Evolutionary conservation across 2,329 filamentous ascomycete genomes (phyloP), one percentile per base, ranked within the genome.

Genomic region (Talaromyces sp.): DNA sequence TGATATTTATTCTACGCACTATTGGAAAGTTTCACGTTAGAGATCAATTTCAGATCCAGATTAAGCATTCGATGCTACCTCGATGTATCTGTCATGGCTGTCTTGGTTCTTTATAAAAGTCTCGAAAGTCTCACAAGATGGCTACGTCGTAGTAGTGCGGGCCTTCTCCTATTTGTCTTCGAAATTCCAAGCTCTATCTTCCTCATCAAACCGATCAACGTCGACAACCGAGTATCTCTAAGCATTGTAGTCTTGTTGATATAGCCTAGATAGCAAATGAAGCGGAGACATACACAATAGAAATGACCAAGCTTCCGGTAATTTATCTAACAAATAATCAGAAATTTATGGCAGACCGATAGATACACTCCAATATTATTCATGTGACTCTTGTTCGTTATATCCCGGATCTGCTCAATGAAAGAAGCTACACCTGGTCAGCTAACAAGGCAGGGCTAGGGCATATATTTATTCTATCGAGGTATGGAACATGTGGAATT

Each of bases 401-500:
- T 39, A 39, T n/a, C 4, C 37, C 16, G 37, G 14, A n/a, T 39
- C 37, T 7, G 7, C 16, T 39, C n/a, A n/a, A n/a, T n/a, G n/a
- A n/a, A n/a, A n/a, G 37, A 39, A n/a, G 5, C 5, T 39, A n/a
- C n/a, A n/a, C n/a, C n/a, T n/a, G n/a, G n/a, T n/a, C 16, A 16
- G 37, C 2, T 39, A n/a, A 7, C 16, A 39, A 16, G 5, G 14
- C 7, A 39, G 14, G 5, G 14, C 16, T 39, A 39, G 37, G 5
- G 8, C 37, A 7, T n/a, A 39, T 7, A 21, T 42, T 42, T n/a
- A 7, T 11, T 42, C 2, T 42, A 74, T 25, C 42, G 11, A 25
- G 11, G 21, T 18, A 25, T 46, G 1, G 8, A n/a, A 3, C 12
- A 4, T 42, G 39, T 46, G 6, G 12, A 46, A 21, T 14, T 2